Evolutionary conservation across 176 grass and related monocot genomes (phyloP).

Genomic region (Thinopyrum elongatum): DNA sequence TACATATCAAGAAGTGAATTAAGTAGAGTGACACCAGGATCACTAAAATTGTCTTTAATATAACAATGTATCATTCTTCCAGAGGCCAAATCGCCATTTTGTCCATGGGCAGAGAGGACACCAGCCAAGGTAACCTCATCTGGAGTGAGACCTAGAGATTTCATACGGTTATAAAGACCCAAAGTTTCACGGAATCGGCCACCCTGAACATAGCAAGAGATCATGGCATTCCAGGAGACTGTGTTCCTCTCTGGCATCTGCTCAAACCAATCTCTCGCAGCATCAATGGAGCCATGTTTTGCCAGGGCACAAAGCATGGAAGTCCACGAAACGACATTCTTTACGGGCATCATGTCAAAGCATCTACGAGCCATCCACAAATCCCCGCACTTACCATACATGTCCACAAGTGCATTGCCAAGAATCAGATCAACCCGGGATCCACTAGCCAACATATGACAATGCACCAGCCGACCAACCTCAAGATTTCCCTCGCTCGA

Average conservation of each 20-base stretch:
- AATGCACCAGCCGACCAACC: conserved; percentile 36
- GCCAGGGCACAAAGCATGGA: conserved; percentile 45
- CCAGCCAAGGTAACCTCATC: conserved; percentile 40
- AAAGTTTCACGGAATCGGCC: conserved; percentile 27
- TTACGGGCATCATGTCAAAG: conserved; percentile 41
- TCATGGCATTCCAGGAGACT: conserved; percentile 57
- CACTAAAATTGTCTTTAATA: neutral
- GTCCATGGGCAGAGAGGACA: conserved; percentile 43
- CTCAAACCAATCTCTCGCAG: conserved; percentile 41
- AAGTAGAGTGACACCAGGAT: conserved; percentile 25
- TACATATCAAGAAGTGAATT: conserved; percentile 59
- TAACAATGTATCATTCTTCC: conserved; percentile 33
- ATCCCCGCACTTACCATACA: conserved; percentile 45
- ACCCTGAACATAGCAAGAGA: conserved; percentile 46
- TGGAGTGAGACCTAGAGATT: conserved; percentile 21
- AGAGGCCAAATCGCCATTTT: conserved; percentile 31
- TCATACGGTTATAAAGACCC: conserved; percentile 42
- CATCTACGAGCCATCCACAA: conserved; percentile 29
- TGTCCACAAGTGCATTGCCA: conserved; percentile 44
- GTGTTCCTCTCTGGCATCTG: conserved; percentile 35
- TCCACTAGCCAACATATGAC: conserved; percentile 24
- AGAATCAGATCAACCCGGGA: conserved; percentile 33
- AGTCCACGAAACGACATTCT: conserved; percentile 41
- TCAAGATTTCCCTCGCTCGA: conserved; percentile 25
- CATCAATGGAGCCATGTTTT: conserved; percentile 30